Percentiles rank a stretch among this genome's conserved stretches.
phyloP scores from a whole-genome alignment of 2,329 filamentous ascomycete genomes.

The Passalora sequoiae region DNA sequence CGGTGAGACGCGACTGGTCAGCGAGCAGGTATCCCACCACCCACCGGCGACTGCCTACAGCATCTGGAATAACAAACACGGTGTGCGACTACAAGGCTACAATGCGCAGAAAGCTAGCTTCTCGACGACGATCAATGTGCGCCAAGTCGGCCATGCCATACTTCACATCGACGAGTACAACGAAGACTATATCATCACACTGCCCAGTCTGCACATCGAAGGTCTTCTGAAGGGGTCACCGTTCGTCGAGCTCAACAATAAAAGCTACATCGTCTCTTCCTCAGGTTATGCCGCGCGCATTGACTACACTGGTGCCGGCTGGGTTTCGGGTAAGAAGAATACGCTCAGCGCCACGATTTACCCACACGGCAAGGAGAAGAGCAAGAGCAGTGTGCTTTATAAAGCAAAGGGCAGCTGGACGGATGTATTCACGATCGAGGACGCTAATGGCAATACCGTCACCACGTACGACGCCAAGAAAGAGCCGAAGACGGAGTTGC shows the following conservation, averaged over 20 bases:
- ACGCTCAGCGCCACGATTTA: conserved; percentile 72
- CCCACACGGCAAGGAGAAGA: conserved; percentile 62
- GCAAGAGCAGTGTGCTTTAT: conserved; percentile 59
- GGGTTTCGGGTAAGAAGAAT: conserved; percentile 95
- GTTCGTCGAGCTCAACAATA: conserved; percentile 84
- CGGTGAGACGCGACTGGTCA: conserved; percentile 79
- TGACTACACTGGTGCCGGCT: conserved; percentile 89
- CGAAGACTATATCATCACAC: conserved; percentile 83
- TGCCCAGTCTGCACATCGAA: conserved; percentile 88
- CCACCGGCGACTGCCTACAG: conserved; percentile 91
- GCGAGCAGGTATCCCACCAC: conserved; percentile 95
- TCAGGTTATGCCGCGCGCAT: conserved; percentile 84
- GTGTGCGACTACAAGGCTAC: conserved; percentile 72
- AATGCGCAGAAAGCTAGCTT: conserved; percentile 97
- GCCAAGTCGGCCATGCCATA: conserved; percentile 70
- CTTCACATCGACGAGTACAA: conserved; percentile 63
- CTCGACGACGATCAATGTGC: conserved; percentile 87
- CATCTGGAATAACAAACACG: conserved; percentile 80
- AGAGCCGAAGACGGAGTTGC: conserved; percentile 58
- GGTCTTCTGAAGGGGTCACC: conserved; percentile 80
- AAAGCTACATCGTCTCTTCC: conserved; percentile 78
- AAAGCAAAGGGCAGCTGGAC: conserved; percentile 89
- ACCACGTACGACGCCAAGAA: conserved; percentile 45
- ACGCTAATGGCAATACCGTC: conserved; percentile 50
- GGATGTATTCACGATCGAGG: conserved; percentile 71